Base-by-base conservation (phyloP, 805 yeast species). In the Diddensiella transvaalensis region DNA sequence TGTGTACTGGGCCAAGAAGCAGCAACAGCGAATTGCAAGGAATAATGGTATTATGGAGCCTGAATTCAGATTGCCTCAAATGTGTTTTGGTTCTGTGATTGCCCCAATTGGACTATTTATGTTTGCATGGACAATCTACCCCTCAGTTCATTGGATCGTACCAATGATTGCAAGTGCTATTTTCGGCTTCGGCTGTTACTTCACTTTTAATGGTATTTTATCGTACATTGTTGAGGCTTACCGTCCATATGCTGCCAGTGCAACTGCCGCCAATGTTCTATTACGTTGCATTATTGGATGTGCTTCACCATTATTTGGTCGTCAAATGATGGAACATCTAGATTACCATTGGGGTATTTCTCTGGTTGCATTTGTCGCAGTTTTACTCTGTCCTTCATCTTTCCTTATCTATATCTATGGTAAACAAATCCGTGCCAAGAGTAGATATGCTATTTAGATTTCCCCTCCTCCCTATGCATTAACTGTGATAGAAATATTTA, bases 191-290 rank as follows among this genome's bases (percentile, higher is more conserved):
- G 72, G 73, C 0, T 66, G 70, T 21, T 65, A 66, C 15, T 55
- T 64, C 42, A 60, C 67, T 26, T 67, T 71, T 48, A 63, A 70
- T 32, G 73, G 74, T 3, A 65, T 56, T 18, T 33, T 52, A 21
- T 26, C 49, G 11, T 56, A 56, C 38, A 52, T 46, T 3, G 57
- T 50, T 2, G 59, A 52, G 29, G 54, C 71, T 3, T 63, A 72
- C 57, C 64, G 67, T 41, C 66, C 80, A 29, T 75, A 77, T 29
- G 84, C 87, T 19, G 96, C 96, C 0, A 82, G 91, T n/a, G 91
- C 95, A 2, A 66, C 87, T 52, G 96, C 96, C 30, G 96, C 96
- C 11, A 89, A 88, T 68, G 87, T 86, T 63, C 71, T 89, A 60
- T 66, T 83, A 49, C 78, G 96, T 68, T 87, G 87, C 62, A 56